These are phyloP conservation scores for Torulaspora indica DNA, from an alignment of 805 yeast genomes.

Conservation along the genomic window DNA sequence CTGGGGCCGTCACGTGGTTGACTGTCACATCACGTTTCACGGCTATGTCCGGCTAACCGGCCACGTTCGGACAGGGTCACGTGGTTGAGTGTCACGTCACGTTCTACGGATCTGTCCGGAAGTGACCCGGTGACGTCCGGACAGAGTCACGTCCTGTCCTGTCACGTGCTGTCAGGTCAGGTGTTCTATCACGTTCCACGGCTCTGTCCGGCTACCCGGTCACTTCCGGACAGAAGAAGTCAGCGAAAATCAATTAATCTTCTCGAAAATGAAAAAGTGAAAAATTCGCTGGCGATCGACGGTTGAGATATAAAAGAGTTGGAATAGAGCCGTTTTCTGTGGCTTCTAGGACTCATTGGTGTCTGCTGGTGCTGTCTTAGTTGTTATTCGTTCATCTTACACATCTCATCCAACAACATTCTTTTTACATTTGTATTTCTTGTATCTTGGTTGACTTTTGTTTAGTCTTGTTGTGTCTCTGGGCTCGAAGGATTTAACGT, in stretches of 20 bases:
- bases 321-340: neutral
- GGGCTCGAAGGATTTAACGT: slow-evolving; percentile 5
- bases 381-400: neutral
- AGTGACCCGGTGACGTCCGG: too few species aligned
- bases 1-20: too few species aligned
- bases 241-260: neutral
- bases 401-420: neutral
- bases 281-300: neutral
- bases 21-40: too few species aligned
- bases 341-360: neutral
- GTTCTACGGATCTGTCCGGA: too few species aligned
- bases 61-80: too few species aligned
- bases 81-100: too few species aligned
- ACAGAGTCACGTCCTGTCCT: too few species aligned
- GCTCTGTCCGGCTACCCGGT: too few species aligned
- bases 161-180: too few species aligned
- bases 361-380: neutral
- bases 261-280: neutral
- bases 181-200: too few species aligned
- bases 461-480: neutral
- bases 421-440: neutral
- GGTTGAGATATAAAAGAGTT: neutral
- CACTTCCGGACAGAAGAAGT: neutral
- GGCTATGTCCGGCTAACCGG: too few species aligned
- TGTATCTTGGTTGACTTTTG: neutral